Base-by-base conservation (phyloP, 1,284 basidiomycete species). In the Athelia psychrophila region DNA sequence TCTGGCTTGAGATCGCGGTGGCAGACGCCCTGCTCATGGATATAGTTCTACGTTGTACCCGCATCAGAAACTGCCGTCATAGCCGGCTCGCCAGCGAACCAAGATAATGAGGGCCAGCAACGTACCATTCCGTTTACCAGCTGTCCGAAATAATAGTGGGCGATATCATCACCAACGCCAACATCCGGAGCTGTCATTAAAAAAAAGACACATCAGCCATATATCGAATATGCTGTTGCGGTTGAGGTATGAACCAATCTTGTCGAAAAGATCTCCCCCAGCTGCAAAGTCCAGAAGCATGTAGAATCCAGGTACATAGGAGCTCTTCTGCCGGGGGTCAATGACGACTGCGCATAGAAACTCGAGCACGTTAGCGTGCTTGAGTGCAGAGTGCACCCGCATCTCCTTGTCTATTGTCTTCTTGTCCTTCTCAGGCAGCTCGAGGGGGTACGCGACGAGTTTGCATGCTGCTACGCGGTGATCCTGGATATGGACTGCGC, bases 1-100 rank as follows among this genome's bases (percentile, higher is more conserved):
- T 98, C 96, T 0, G 96, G 96, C 67, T 99, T 99, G 52, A 99
- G 80, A 63, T 99, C 96, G 36, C 96, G 85, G 67, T 99, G 96
- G 60, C 92, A 95, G 30, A 98, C 91, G 42, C 95, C 96, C 73
- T 93, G 86, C 4, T 68, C 70, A 64, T 99, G 96, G 53, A 98
- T 90, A 69, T 88, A 93, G 48, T 79, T 72, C 86, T 96, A 62
- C 38, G n/a, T n/a, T n/a, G n/a, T n/a, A 51, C 51, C 44, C n/a
- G n/a, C n/a, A n/a, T n/a, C n/a, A n/a, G n/a, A n/a, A n/a, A n/a
- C n/a, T n/a, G n/a, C n/a, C n/a, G n/a, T n/a, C n/a, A n/a, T n/a
- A n/a, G n/a, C n/a, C n/a, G n/a, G n/a, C n/a, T n/a, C n/a, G n/a
- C n/a, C n/a, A n/a, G n/a, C n/a, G n/a, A n/a, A n/a, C n/a, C n/a